Conservation (phyloP, 495 filamentous ascomycete genomes). For the Pseudevernia furfuracea region DNA sequence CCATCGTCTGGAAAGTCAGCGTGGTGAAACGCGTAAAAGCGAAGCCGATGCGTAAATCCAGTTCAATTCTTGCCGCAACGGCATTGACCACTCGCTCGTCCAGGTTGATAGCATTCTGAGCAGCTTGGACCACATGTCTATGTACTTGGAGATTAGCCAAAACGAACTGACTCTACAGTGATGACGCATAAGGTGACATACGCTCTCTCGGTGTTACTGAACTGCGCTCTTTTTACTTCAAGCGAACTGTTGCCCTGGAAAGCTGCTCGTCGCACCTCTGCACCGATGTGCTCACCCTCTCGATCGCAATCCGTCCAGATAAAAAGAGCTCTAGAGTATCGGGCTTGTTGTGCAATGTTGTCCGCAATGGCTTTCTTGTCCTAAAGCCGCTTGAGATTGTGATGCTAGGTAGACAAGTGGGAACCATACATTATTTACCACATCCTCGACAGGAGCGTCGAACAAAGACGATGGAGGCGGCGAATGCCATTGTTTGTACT, state of each 20-base stretch:
- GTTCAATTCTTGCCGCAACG: slow-evolving; percentile 80
- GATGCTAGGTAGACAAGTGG: neutral
- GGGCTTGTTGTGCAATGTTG: slow-evolving; percentile 77
- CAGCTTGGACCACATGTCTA: slow-evolving; percentile 76
- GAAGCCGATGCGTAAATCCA: slow-evolving; percentile 85
- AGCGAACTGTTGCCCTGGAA: slow-evolving; percentile 62
- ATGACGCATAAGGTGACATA: slow-evolving; percentile 36
- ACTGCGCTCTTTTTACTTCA: slow-evolving; percentile 75
- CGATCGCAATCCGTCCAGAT: slow-evolving; percentile 99
- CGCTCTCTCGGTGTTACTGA: slow-evolving; percentile 94
- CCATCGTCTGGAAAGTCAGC: slow-evolving; percentile 58
- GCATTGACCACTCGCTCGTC: slow-evolving; percentile 84
- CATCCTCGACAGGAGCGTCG: slow-evolving; percentile 63
- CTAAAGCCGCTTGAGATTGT: slow-evolving; percentile 33
- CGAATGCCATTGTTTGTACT: slow-evolving; percentile 69
- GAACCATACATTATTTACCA: slow-evolving; percentile 52
- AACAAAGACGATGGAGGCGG: slow-evolving; percentile 76
- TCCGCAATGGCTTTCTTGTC: slow-evolving; percentile 72
- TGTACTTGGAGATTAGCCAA: neutral
- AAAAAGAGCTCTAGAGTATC: slow-evolving; percentile 60
- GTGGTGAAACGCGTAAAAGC: slow-evolving; percentile 90
- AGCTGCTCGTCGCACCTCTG: slow-evolving; percentile 83
- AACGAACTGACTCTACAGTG: neutral
- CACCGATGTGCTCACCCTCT: slow-evolving; percentile 92
- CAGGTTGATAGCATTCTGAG: slow-evolving; percentile 63